phyloP scores from a whole-genome alignment of 257 asterid genomes.

The Fraxinus anomala region DNA sequence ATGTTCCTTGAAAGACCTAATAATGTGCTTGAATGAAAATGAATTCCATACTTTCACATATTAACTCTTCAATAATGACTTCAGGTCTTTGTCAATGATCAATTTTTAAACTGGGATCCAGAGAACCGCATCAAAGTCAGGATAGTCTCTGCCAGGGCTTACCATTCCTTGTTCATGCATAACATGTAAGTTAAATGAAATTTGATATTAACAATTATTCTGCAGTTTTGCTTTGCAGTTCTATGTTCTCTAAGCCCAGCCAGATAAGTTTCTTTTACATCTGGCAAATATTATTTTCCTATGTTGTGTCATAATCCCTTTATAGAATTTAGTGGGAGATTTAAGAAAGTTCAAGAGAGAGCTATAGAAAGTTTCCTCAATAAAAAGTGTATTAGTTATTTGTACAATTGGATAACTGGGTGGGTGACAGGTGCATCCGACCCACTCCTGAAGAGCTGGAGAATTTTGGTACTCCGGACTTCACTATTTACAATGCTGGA shows the following conservation, averaged over 20 bases:
- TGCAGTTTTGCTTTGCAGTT: constrained; percentile 41
- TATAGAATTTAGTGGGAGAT: constrained; percentile 18
- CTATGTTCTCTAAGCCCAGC: constrained; percentile 27
- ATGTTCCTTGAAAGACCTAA: background rate
- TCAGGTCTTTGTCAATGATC: constrained; percentile 92
- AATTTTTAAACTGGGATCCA: constrained; percentile 96
- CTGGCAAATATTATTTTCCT: constrained; percentile 10
- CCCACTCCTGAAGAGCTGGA: constrained; percentile 98
- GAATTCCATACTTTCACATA: background rate
- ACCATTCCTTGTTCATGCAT: constrained; percentile 71
- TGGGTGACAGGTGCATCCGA: constrained; percentile 98
- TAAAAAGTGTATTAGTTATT: constrained; percentile 30
- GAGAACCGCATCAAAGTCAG: constrained; percentile 90
- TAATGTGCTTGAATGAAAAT: background rate
- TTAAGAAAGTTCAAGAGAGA: constrained; percentile 27
- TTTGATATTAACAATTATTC: background rate
- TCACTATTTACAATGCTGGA: constrained; percentile 99
- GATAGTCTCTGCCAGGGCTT: constrained; percentile 95
- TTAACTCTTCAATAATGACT: constrained; percentile 20
- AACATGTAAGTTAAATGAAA: constrained; percentile 45
- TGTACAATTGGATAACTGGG: constrained; percentile 56
- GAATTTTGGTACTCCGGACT: constrained; percentile 97
- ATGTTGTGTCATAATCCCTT: constrained; percentile 17
- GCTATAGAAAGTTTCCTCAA: constrained; percentile 28
- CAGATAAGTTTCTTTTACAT: constrained; percentile 43